Evolutionary conservation across 768 basidiomycete species (phyloP).

Genomic region (Leccinum imitatum): DNA sequence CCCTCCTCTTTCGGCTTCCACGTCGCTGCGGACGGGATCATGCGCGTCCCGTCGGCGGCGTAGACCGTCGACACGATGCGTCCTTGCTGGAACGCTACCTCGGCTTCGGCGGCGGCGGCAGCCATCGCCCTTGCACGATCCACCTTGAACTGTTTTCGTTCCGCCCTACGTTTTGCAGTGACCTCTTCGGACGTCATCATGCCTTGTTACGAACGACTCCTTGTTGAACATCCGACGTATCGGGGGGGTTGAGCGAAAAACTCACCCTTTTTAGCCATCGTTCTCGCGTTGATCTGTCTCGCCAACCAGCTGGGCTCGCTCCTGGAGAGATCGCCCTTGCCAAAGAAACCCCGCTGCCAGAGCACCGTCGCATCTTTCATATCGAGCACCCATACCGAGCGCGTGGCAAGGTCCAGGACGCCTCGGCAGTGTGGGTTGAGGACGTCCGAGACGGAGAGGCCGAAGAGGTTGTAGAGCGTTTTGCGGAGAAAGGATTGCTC

Average conservation of each 20-base stretch:
- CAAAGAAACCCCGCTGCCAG: slow-evolving; percentile 94
- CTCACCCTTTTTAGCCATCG: slow-evolving; percentile 56
- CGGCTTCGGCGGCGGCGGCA: slow-evolving; percentile 75
- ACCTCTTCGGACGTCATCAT: slow-evolving; percentile 84
- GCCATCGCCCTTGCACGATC: slow-evolving; percentile 90
- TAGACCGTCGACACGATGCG: slow-evolving; percentile 60
- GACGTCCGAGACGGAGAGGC: slow-evolving; percentile 56
- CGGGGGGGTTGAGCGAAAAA: neutral
- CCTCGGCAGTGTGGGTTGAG: slow-evolving; percentile 77
- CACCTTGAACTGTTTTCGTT: slow-evolving; percentile 89
- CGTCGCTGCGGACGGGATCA: slow-evolving; percentile 77
- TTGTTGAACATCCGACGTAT: neutral
- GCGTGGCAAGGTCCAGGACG: slow-evolving; percentile 71
- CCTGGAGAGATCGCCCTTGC: slow-evolving; percentile 91
- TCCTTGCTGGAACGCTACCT: slow-evolving; percentile 71
- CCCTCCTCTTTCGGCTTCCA: slow-evolving; percentile 69
- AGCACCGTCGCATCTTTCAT: slow-evolving; percentile 62
- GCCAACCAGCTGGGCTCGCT: slow-evolving; percentile 95
- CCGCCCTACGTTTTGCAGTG: slow-evolving; percentile 81
- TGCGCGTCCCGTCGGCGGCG: slow-evolving; percentile 43
- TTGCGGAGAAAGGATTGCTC: slow-evolving; percentile 44
- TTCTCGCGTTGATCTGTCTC: slow-evolving; percentile 64
- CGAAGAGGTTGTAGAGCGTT: slow-evolving; percentile 48
- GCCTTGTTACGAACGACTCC: slow-evolving; percentile 1
- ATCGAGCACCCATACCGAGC: slow-evolving; percentile 84